A percentile compares a stretch with the other conserved stretches of the same genome.
Conservation (phyloP, 2,329 filamentous ascomycete genomes). For the Botrytis sinoallii region DNA sequence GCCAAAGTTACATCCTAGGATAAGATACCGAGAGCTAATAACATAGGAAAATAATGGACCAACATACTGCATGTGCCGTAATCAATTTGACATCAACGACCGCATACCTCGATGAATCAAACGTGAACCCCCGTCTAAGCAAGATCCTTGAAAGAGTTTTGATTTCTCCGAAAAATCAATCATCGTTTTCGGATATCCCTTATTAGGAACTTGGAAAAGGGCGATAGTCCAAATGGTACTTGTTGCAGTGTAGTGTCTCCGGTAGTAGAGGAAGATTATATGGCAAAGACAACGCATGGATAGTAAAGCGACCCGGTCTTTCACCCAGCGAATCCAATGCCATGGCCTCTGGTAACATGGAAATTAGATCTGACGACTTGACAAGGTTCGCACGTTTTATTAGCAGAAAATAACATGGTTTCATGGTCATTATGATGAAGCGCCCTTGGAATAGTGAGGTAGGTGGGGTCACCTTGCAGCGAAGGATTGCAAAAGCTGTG, state of each 20-base stretch:
- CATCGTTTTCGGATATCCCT: not conserved
- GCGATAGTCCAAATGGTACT: slow-evolving; percentile 1
- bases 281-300: slow-evolving; percentile 20
- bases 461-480: slow-evolving; percentile 12
- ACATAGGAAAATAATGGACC: not conserved
- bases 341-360: slow-evolving; percentile 23
- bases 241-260: not conserved
- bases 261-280: slow-evolving; percentile 1
- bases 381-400: slow-evolving; percentile 26
- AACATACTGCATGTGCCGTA: not conserved
- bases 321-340: slow-evolving; percentile 25
- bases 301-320: slow-evolving; percentile 15
- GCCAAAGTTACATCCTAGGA: not conserved
- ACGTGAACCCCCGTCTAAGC: no score
- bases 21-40: not conserved
- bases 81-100: not conserved
- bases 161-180: not conserved
- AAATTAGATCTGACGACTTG: slow-evolving; percentile 28
- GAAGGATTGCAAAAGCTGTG: slow-evolving; percentile 19
- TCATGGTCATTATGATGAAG: slow-evolving; percentile 6
- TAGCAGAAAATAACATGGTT: slow-evolving; percentile 1
- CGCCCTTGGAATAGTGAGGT: slow-evolving; percentile 4
- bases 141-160: not conserved
- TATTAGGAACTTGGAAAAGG: not conserved
- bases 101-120: not conserved